phyloP scores from a whole-genome alignment of 228 moss, liverwort and hornwort species.

The Sphagnum magellanicum region DNA sequence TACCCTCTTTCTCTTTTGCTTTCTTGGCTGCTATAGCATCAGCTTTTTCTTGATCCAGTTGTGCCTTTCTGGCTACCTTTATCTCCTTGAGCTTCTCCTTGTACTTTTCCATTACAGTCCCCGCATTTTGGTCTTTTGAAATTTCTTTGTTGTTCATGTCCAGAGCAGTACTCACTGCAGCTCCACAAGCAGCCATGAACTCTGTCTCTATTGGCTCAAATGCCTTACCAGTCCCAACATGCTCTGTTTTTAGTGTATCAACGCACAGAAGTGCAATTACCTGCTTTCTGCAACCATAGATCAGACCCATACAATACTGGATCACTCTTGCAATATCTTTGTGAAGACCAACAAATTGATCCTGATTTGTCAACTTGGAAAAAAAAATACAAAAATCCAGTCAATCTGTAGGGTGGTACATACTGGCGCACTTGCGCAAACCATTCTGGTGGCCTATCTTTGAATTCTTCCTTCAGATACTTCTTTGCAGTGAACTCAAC shows the following conservation, averaged over 20 bases:
- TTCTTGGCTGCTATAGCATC: slow-evolving; percentile 23
- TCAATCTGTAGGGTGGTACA: neutral
- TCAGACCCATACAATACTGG: slow-evolving; percentile 6
- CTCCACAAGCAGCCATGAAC: slow-evolving; percentile 56
- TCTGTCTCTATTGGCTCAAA: slow-evolving; percentile 37
- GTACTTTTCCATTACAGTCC: slow-evolving; percentile 34
- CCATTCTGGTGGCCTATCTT: slow-evolving; percentile 18
- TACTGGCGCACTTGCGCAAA: slow-evolving; percentile 55
- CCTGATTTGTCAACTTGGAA: too few relatives aligned
- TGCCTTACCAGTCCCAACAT: slow-evolving; percentile 51
- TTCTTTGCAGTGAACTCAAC: slow-evolving; percentile 47
- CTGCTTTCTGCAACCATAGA: slow-evolving; percentile 35
- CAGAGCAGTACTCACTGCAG: slow-evolving; percentile 43
- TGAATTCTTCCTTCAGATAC: slow-evolving; percentile 23
- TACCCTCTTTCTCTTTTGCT: slow-evolving; percentile 24
- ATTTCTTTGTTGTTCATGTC: slow-evolving; percentile 44
- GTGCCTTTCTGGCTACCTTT: slow-evolving; percentile 37
- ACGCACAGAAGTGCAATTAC: slow-evolving; percentile 65
- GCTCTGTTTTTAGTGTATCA: slow-evolving; percentile 60
- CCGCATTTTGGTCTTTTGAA: slow-evolving; percentile 37
- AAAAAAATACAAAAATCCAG: neutral
- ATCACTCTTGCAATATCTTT: neutral
- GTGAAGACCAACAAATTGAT: neutral
- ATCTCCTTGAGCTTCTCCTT: slow-evolving; percentile 36
- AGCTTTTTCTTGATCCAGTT: slow-evolving; percentile 30